Base-by-base conservation (phyloP, 2,329 filamentous ascomycete species). In the Ophiostoma australiae region DNA sequence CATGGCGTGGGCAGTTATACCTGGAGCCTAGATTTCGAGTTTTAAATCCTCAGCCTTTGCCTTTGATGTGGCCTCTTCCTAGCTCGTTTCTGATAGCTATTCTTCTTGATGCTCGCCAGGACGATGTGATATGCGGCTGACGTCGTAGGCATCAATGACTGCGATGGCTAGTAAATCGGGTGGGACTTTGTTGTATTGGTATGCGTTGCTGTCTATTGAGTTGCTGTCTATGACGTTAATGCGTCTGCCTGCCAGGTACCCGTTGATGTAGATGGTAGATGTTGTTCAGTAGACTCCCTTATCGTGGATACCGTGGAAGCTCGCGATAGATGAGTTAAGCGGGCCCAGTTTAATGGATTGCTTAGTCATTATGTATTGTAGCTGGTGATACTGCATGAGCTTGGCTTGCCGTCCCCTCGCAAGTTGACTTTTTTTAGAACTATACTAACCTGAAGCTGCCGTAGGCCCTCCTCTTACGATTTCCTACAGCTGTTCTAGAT, bases 1-100 rank as follows among this genome's bases (percentile, higher is more conserved):
- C 86, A 88, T 88, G 74, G 73, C 78, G 70, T 71, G 70, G 69
- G 23, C 4, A 1, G 8, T 2, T 63, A 27, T 33, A 33, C 7
- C 7, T 1, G 58, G 27, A 31, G 58, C 27, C 58, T 63, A 63
- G 58, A 31, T 10, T 10, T 4, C 13, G 58, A 58, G 20, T 23
- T 8, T 8, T 63, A 35, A 7, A 13, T 7, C 5, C 27, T 63
- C 15, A 20, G 11, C 8, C 8, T 55, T 55, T 55, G 20, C 20
- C 15, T 63, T 20, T 15, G 17, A 52, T 20, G 17, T 52, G 48
- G n/a, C 4, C 48, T n/a, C 17, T 52, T n/a, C 17, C 15, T 23
- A 20, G 48, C 17, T 35, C n/a, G 10, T 63, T 11, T 63, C 27
- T 33, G 13, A 61, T 61, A 63, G 11, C 58, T 63, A 13, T 15